Percentiles rank a stretch among this genome's conserved stretches.
These are phyloP conservation scores for Hypoxylon sp. DNA, from an alignment of 2,329 filamentous ascomycete genomes.

Conservation along the genomic window DNA sequence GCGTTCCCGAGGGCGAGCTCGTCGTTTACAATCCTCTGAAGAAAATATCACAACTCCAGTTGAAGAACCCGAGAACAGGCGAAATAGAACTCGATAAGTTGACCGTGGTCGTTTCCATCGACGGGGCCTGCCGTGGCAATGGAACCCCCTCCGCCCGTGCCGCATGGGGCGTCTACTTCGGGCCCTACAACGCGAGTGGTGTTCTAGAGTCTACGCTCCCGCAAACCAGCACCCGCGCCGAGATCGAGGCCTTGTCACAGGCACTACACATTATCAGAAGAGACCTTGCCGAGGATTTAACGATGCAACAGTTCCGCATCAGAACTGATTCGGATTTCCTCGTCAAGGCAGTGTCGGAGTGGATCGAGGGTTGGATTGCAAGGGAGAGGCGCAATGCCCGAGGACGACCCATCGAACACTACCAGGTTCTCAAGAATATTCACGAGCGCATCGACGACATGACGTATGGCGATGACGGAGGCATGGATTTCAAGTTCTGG, in stretches of 20 bases:
- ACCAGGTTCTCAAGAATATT: constrained; percentile 27
- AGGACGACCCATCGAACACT: constrained; percentile 30
- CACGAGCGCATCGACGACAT: neutral
- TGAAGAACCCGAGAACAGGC: neutral
- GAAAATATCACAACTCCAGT: neutral
- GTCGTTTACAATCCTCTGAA: neutral
- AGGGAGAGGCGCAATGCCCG: too few relatives aligned
- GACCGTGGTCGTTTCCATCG: constrained; percentile 45
- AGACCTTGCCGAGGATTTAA: neutral
- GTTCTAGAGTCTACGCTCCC: constrained; percentile 14
- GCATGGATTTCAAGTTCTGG: constrained; percentile 41
- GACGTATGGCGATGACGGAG: neutral
- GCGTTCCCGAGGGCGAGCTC: neutral
- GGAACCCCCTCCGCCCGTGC: constrained; percentile 44
- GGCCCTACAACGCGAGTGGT: constrained; percentile 41
- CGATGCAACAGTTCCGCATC: constrained; percentile 26
- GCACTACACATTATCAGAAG: constrained; percentile 29
- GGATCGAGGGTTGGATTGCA: constrained; percentile 40
- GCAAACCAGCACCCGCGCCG: constrained; percentile 40
- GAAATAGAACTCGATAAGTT: neutral
- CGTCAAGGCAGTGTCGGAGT: constrained; percentile 36
- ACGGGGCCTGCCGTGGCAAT: constrained; percentile 48
- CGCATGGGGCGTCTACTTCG: constrained; percentile 50
- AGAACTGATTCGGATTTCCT: constrained; percentile 42
- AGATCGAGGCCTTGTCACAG: constrained; percentile 45